A percentile compares a stretch with the other conserved stretches of the same genome.
These are phyloP conservation scores for Epichloe bromicola DNA, from an alignment of 2,329 filamentous ascomycete species.

Conservation along the genomic window DNA sequence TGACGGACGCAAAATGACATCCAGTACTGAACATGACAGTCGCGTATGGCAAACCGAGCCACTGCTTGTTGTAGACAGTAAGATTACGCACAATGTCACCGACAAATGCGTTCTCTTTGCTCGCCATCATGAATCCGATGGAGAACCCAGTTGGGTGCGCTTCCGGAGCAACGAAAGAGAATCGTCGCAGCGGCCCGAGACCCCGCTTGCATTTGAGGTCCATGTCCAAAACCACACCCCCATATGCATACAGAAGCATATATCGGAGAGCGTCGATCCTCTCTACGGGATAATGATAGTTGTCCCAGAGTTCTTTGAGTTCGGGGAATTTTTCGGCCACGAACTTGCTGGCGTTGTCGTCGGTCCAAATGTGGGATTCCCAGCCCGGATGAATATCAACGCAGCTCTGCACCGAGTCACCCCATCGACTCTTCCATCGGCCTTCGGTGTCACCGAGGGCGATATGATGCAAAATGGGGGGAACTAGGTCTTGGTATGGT, in stretches of 20 bases:
- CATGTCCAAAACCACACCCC: slow-evolving; percentile 16
- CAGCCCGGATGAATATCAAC: slow-evolving; percentile 21
- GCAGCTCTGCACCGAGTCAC: slow-evolving; percentile 18
- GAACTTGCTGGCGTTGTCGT: slow-evolving; percentile 9
- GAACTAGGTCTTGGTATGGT: slow-evolving; percentile 18
- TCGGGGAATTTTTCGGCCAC: slow-evolving; percentile 11
- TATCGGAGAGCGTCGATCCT: slow-evolving; percentile 59
- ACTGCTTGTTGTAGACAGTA: slow-evolving; percentile 21
- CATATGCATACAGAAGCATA: slow-evolving; percentile 22
- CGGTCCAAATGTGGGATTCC: slow-evolving; percentile 15
- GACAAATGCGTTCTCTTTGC: slow-evolving; percentile 21
- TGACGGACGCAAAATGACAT: slow-evolving; percentile 28
- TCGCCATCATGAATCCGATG: slow-evolving; percentile 28
- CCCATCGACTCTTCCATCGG: slow-evolving; percentile 14
- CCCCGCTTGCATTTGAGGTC: slow-evolving; percentile 24
- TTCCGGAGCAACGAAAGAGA: slow-evolving; percentile 27
- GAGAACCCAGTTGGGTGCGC: slow-evolving; percentile 27
- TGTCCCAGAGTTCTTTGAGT: slow-evolving; percentile 25
- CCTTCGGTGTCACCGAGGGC: slow-evolving; percentile 15
- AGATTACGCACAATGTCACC: slow-evolving; percentile 20
- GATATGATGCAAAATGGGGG: slow-evolving; percentile 23
- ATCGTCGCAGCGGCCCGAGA: slow-evolving; percentile 25
- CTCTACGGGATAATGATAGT: slow-evolving; percentile 56
- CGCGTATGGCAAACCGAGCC: slow-evolving; percentile 25
- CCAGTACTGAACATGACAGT: slow-evolving; percentile 31